Percentiles rank a stretch among this genome's conserved stretches.
Evolutionary conservation across 2,329 filamentous ascomycete species (phyloP).

Genomic region (Monosporascus sp.): DNA sequence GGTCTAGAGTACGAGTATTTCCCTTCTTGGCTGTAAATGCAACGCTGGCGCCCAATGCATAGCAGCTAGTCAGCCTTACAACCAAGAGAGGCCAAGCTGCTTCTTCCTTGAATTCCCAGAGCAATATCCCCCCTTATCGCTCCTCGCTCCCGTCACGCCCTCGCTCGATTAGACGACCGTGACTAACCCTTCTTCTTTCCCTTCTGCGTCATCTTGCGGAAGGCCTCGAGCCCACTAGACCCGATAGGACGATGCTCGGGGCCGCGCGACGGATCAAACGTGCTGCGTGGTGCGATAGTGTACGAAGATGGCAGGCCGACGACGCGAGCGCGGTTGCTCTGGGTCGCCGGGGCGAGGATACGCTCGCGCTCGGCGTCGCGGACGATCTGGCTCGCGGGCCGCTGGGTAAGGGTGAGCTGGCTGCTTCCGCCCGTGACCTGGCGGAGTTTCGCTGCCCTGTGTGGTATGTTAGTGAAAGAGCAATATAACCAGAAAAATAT

Average conservation of each 20-base stretch:
- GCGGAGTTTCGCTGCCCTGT: slow-evolving; percentile 48
- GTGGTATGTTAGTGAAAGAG: slow-evolving; percentile 6
- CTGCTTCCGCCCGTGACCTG: slow-evolving; percentile 35
- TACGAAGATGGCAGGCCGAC: slow-evolving; percentile 51
- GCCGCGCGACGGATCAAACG: slow-evolving; percentile 48
- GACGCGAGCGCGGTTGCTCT: slow-evolving; percentile 53
- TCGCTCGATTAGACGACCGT: no score
- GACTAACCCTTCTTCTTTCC: slow-evolving; percentile 43
- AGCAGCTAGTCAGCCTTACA: no score
- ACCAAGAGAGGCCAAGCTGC: no score
- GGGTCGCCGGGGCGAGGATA: slow-evolving; percentile 50
- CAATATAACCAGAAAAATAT: not conserved
- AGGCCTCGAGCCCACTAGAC: slow-evolving; percentile 58
- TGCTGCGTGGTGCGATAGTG: slow-evolving; percentile 57
- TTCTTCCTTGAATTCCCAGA: no score
- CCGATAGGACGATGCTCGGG: slow-evolving; percentile 56
- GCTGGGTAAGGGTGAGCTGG: slow-evolving; percentile 27
- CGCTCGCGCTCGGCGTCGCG: slow-evolving; percentile 52
- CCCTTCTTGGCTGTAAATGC: no score
- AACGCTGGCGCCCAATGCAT: no score
- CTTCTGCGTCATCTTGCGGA: slow-evolving; percentile 61
- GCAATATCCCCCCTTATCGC: no score
- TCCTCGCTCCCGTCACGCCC: no score
- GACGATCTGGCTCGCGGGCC: slow-evolving; percentile 18
- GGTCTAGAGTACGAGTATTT: no score